Evolutionary conservation across 176 grass and related monocot species (phyloP).

Genomic region (Pontederia paniculata): DNA sequence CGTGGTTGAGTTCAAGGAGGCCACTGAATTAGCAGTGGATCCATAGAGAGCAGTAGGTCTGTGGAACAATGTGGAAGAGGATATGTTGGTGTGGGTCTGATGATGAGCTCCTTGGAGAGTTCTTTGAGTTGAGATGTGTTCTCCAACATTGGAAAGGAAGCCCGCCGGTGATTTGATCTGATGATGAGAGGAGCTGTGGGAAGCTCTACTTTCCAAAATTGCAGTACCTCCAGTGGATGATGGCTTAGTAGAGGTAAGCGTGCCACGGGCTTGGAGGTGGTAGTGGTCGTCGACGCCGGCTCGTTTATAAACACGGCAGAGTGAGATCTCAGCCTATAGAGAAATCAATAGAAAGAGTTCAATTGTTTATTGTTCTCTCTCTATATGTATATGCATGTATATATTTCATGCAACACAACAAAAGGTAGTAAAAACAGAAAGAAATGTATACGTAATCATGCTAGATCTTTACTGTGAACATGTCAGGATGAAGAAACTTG

Average conservation of each 20-base stretch:
- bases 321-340: conserved; percentile 51
- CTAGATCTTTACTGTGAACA: too few species aligned
- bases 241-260: background rate
- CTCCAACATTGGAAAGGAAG: background rate
- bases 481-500: too few species aligned
- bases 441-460: too few species aligned
- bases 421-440: too few species aligned
- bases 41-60: conserved; percentile 19
- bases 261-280: conserved; percentile 22
- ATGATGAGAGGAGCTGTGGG: background rate
- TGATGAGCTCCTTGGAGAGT: background rate
- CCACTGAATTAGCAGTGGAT: conserved; percentile 22
- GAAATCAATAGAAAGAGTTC: background rate
- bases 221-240: background rate
- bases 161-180: conserved; percentile 35
- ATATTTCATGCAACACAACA: too few species aligned
- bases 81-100: background rate
- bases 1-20: conserved; percentile 57
- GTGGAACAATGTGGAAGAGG: background rate
- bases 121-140: too few species aligned
- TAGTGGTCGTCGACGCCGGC: conserved; percentile 76
- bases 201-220: background rate
- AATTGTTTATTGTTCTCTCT: background rate
- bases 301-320: conserved; percentile 83
- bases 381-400: background rate